Percentiles rank a stretch among this genome's conserved stretches.
These are phyloP conservation scores for Rhizopus delemar DNA, from an alignment of 371 early-diverging fungal genomes.

Conservation along the genomic window DNA sequence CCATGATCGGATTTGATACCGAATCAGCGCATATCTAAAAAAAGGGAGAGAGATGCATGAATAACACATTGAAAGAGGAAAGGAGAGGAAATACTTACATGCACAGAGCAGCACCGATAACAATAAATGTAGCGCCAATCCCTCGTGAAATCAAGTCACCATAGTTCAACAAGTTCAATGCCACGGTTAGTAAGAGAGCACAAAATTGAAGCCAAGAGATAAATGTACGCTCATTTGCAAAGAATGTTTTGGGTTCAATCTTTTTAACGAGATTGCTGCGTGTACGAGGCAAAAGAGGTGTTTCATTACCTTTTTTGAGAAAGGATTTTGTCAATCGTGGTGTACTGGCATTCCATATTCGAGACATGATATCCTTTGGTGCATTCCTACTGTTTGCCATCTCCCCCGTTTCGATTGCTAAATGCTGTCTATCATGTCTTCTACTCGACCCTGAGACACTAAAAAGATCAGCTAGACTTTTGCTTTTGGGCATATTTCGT, in stretches of 20 bases:
- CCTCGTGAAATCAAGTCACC: conserved; percentile 48
- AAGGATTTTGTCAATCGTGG: conserved; percentile 1
- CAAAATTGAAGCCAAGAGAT: conserved; percentile 82
- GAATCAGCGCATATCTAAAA: conserved; percentile 30
- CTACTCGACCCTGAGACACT: conserved; percentile 36
- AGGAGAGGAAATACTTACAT: conserved; percentile 22
- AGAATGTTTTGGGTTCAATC: conserved; percentile 63
- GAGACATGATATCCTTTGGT: conserved; percentile 20
- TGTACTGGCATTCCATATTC: conserved; percentile 16
- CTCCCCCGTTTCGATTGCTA: conserved; percentile 11
- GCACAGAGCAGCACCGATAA: conserved; percentile 26
- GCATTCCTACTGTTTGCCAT: neutral
- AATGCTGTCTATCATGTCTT: conserved; percentile 1
- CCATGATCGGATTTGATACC: conserved; percentile 32
- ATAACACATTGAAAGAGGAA: conserved; percentile 12
- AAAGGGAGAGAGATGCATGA: neutral
- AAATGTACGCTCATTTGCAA: conserved; percentile 92
- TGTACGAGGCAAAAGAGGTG: conserved; percentile 7
- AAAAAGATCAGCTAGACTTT: conserved; percentile 12
- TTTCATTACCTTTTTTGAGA: conserved; percentile 4
- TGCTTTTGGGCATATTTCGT: conserved; percentile 30
- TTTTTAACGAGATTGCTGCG: conserved; percentile 21
- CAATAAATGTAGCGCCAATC: conserved; percentile 34
- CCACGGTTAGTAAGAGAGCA: conserved; percentile 65
- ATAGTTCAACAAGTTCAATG: conserved; percentile 71